These are phyloP conservation scores for Pestalotiopsis sp. DNA, from an alignment of 2,329 filamentous ascomycete genomes.

Conservation along the genomic window DNA sequence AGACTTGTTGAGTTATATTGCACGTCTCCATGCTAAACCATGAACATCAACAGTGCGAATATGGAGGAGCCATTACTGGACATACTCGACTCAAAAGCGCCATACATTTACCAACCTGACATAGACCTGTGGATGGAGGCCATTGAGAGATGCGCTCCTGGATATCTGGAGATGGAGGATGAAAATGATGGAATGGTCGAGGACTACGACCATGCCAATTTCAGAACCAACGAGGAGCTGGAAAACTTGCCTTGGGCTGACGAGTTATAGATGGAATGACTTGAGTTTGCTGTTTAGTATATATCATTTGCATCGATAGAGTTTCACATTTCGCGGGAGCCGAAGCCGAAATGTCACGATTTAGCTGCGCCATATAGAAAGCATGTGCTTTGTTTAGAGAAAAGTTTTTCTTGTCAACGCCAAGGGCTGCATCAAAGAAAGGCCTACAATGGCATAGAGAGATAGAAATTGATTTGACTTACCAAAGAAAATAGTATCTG, in stretches of 20 bases:
- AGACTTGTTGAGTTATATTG: no score
- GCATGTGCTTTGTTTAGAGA: no score
- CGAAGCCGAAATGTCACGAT: no score
- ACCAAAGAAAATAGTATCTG: no score
- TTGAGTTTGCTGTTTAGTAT: background rate
- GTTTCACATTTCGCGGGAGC: no score
- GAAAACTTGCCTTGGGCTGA: background rate
- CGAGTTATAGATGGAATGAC: background rate
- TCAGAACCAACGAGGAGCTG: conserved; percentile 1
- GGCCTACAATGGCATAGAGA: no score
- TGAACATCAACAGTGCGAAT: background rate
- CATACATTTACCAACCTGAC: background rate
- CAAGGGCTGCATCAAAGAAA: no score
- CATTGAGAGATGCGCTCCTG: conserved; percentile 5
- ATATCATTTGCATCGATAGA: background rate
- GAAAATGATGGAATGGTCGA: background rate
- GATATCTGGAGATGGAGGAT: conserved; percentile 2
- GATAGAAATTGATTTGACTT: no score
- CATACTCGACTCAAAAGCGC: conserved; percentile 1
- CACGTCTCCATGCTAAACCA: background rate
- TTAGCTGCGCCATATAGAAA: no score
- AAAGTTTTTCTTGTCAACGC: no score
- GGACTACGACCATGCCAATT: background rate
- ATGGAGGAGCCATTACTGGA: conserved; percentile 4
- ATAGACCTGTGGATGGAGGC: conserved; percentile 4